Evolutionary conservation across 169 alveolate genomes (phyloP).

Genomic region (Besnoitia besnoiti): DNA sequence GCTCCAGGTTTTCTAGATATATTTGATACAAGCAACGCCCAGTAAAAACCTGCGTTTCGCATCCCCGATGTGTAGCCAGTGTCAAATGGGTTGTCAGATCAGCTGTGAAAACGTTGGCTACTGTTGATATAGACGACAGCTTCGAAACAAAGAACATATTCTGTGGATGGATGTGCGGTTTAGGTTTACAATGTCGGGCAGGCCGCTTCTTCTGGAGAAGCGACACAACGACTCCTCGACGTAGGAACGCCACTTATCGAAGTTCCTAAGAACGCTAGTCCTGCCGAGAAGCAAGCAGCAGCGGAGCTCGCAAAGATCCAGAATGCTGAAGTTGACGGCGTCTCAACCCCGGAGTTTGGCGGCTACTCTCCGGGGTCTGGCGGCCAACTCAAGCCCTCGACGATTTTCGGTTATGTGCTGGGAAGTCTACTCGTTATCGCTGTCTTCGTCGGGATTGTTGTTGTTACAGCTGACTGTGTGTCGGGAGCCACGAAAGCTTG

Average conservation of each 20-base stretch:
- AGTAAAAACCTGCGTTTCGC: no score
- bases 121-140: no score
- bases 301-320: neutral
- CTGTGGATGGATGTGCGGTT: neutral
- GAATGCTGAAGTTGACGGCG: neutral
- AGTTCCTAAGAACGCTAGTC: neutral
- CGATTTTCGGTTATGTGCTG: neutral
- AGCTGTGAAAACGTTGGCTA: no score
- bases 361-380: neutral
- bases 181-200: neutral
- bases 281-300: neutral
- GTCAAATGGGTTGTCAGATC: no score
- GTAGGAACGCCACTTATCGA: neutral
- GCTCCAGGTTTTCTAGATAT: no score
- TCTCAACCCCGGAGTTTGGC: neutral
- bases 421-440: neutral
- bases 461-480: neutral
- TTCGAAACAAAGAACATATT: no score
- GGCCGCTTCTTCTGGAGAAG: neutral
- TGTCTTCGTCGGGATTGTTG: neutral
- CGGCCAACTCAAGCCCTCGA: neutral
- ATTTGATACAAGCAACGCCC: no score
- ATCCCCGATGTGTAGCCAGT: no score
- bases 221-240: neutral
- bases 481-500: neutral